A percentile compares a stretch with the other conserved stretches of the same genome.
Evolutionary conservation across 164 flowering plant species (phyloP).

Genomic region (Warburgia ugandensis): DNA sequence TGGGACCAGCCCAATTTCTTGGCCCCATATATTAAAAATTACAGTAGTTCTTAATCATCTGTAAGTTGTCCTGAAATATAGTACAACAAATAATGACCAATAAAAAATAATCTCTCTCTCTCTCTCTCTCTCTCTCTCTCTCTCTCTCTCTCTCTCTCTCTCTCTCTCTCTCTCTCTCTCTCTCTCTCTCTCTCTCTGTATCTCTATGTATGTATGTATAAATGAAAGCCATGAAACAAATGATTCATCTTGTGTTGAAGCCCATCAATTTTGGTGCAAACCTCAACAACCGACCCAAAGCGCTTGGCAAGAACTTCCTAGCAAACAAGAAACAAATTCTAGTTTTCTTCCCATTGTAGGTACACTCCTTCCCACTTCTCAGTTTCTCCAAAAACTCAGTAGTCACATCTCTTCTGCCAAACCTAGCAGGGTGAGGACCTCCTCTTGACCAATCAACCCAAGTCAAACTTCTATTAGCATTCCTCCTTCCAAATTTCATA

Average conservation of each 20-base stretch:
- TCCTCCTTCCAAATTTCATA: slow-evolving; percentile 26
- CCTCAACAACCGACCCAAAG: slow-evolving; percentile 50
- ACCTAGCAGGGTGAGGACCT: slow-evolving; percentile 54
- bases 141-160: too few relatives aligned
- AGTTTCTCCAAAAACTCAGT: slow-evolving; percentile 39
- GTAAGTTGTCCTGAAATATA: too few relatives aligned
- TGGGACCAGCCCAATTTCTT: too few relatives aligned
- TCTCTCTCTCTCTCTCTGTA: too few relatives aligned
- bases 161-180: too few relatives aligned
- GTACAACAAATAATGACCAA: too few relatives aligned
- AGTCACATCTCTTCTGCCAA: slow-evolving; percentile 38
- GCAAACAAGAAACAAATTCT: slow-evolving; percentile 64
- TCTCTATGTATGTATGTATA: too few relatives aligned
- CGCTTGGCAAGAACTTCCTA: slow-evolving; percentile 51
- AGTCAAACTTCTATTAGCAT: slow-evolving; percentile 50
- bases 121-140: too few relatives aligned
- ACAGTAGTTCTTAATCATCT: too few relatives aligned
- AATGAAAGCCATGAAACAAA: too few relatives aligned
- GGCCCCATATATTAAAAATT: too few relatives aligned
- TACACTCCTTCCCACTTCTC: slow-evolving; percentile 36
- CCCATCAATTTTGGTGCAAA: slow-evolving; percentile 50
- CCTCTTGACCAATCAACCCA: slow-evolving; percentile 73
- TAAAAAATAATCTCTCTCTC: too few relatives aligned
- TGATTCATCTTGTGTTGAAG: slow-evolving; percentile 17
- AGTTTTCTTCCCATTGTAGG: slow-evolving; percentile 40